Evolutionary conservation across 768 basidiomycete genomes (phyloP).

Genomic region (Termitomyces sp.): DNA sequence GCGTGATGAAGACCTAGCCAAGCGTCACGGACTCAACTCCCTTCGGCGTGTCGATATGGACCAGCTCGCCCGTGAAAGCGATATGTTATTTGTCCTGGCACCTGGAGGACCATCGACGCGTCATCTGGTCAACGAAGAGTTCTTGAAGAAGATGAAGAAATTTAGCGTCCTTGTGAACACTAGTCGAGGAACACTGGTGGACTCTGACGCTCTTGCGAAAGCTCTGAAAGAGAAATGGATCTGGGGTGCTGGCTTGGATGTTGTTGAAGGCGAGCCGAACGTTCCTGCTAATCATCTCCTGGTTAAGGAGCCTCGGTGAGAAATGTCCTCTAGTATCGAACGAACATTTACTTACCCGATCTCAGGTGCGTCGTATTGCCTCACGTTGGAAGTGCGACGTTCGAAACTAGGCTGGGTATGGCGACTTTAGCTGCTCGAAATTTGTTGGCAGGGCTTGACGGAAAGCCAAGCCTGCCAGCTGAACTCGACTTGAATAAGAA

Average conservation of each 20-base stretch:
- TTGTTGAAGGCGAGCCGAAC: slow-evolving; percentile 89
- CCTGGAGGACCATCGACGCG: slow-evolving; percentile 70
- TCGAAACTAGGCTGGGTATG: slow-evolving; percentile 83
- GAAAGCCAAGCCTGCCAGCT: slow-evolving; percentile 48
- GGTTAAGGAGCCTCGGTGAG: slow-evolving; percentile 70
- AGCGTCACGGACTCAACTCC: slow-evolving; percentile 28
- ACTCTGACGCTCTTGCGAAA: slow-evolving; percentile 82
- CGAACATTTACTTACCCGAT: neutral
- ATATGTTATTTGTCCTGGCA: slow-evolving; percentile 81
- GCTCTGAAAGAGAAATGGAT: slow-evolving; percentile 79
- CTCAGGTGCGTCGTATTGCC: slow-evolving; percentile 73
- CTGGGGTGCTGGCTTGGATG: slow-evolving; percentile 91
- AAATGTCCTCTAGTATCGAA: neutral
- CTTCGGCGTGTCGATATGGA: slow-evolving; percentile 60
- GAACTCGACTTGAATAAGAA: slow-evolving; percentile 27
- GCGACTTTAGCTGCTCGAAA: slow-evolving; percentile 72
- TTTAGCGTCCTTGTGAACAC: slow-evolving; percentile 83
- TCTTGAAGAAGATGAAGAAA: slow-evolving; percentile 83
- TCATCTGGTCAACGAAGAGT: slow-evolving; percentile 66
- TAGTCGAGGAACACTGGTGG: slow-evolving; percentile 81
- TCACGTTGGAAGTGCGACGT: slow-evolving; percentile 88
- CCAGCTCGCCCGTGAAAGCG: slow-evolving; percentile 72
- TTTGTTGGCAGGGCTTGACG: slow-evolving; percentile 53
- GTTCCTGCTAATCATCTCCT: slow-evolving; percentile 73
- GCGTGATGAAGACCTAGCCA: slow-evolving; percentile 30